phyloP scores from a whole-genome alignment of 768 basidiomycete species.

The Kondoa subrosea region DNA sequence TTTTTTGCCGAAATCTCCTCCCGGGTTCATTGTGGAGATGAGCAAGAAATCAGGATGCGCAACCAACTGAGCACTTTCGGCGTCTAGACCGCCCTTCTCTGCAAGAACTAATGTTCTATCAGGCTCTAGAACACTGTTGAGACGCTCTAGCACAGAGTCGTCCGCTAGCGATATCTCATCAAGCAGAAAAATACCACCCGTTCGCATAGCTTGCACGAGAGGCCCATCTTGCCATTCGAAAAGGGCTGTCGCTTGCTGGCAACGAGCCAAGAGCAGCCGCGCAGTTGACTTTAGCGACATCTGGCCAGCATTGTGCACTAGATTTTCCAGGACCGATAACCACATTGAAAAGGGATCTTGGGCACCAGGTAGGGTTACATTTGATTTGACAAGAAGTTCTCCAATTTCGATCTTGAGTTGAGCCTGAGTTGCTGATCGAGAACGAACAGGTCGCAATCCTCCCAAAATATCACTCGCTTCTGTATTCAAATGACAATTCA shows the following conservation, averaged over 20 bases:
- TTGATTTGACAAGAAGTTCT: background rate
- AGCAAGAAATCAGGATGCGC: slow-evolving; percentile 64
- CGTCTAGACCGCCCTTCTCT: slow-evolving; percentile 65
- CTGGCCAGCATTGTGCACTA: too few relatives aligned
- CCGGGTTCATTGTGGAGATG: slow-evolving; percentile 96
- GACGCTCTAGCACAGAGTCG: slow-evolving; percentile 88
- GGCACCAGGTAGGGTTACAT: background rate
- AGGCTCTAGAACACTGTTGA: slow-evolving; percentile 94
- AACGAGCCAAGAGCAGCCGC: slow-evolving; percentile 35
- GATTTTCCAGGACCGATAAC: background rate
- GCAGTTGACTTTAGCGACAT: too few relatives aligned
- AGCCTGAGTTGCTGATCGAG: slow-evolving; percentile 44
- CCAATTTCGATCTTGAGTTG: slow-evolving; percentile 32
- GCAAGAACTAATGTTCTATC: slow-evolving; percentile 74
- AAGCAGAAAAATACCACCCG: slow-evolving; percentile 68
- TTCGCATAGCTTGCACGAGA: slow-evolving; percentile 76
- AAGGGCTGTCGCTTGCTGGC: slow-evolving; percentile 46
- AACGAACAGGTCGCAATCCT: slow-evolving; percentile 71
- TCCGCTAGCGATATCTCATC: slow-evolving; percentile 97
- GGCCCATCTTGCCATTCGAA: slow-evolving; percentile 98
- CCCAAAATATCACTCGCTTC: slow-evolving; percentile 95
- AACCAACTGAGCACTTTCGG: slow-evolving; percentile 48
- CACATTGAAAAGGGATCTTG: background rate
- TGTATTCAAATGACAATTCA: slow-evolving; percentile 96
- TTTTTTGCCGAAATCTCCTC: slow-evolving; percentile 97